phyloP scores from a whole-genome alignment of 371 early-diverging fungal species.

The Mortierella sp. region DNA sequence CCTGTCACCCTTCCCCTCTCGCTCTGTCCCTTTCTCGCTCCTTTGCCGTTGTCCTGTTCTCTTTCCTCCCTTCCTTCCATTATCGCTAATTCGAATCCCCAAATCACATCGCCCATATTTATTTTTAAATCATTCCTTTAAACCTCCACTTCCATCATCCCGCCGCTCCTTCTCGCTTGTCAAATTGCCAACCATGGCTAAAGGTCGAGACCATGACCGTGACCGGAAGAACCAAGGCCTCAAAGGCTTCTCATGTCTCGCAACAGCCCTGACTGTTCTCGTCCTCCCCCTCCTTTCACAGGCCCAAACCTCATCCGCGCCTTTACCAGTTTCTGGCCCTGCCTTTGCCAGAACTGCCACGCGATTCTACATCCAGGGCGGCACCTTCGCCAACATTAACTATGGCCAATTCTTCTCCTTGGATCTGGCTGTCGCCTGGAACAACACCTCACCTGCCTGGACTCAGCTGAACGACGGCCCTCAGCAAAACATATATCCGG shows the following conservation, averaged over 20 bases:
- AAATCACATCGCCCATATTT: too few species aligned
- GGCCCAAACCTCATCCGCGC: conserved; percentile 17
- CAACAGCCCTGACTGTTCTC: background rate
- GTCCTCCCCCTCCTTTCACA: background rate
- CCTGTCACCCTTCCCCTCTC: background rate
- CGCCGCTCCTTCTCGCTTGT: background rate
- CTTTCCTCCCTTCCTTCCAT: background rate
- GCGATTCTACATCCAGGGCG: conserved; percentile 33
- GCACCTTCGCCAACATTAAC: background rate
- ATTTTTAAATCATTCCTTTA: too few species aligned
- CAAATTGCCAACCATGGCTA: too few species aligned
- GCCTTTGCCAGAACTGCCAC: conserved; percentile 38
- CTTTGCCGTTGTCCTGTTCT: background rate
- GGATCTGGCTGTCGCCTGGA: conserved; percentile 40
- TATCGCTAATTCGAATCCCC: too few species aligned
- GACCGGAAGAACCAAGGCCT: too few species aligned
- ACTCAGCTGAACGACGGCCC: conserved; percentile 27
- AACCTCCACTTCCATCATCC: too few species aligned
- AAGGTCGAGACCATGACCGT: too few species aligned
- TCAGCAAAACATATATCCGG: conserved; percentile 23
- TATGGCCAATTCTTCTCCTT: conserved; percentile 36
- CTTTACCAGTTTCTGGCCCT: conserved; percentile 23
- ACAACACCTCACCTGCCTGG: conserved; percentile 26
- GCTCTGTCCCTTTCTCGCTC: background rate
- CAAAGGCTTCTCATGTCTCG: too few species aligned